phyloP scores from a whole-genome alignment of 495 filamentous ascomycete genomes.

The Lentithecium fluviatile region DNA sequence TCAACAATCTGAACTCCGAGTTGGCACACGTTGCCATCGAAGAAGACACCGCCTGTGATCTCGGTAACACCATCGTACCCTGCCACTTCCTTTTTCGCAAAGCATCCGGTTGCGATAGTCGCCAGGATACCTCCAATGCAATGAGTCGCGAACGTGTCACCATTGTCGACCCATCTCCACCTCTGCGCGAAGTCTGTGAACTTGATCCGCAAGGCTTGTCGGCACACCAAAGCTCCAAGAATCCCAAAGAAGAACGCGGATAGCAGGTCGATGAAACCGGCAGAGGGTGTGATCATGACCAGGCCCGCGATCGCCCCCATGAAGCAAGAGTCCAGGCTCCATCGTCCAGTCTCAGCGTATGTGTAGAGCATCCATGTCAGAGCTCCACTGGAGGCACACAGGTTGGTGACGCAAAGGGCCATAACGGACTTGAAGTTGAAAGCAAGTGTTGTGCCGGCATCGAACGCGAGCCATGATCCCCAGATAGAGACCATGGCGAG shows the following conservation, averaged over 20 bases:
- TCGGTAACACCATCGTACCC: constrained; percentile 47
- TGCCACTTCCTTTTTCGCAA: constrained; percentile 46
- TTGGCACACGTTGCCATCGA: constrained; percentile 37
- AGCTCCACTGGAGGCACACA: constrained; percentile 50
- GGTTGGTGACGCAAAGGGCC: constrained; percentile 51
- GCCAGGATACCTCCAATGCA: constrained; percentile 48
- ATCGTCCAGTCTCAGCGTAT: constrained; percentile 49
- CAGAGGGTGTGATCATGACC: constrained; percentile 52
- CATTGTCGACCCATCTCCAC: constrained; percentile 49
- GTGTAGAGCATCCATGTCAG: constrained; percentile 52
- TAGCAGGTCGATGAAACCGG: constrained; percentile 49
- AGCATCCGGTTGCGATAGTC: constrained; percentile 44
- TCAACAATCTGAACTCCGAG: constrained; percentile 42
- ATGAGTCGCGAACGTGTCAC: constrained; percentile 51
- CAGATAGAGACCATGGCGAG: constrained; percentile 39
- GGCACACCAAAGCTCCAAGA: constrained; percentile 45
- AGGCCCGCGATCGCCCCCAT: constrained; percentile 53
- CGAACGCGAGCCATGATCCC: constrained; percentile 41
- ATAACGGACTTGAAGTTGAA: constrained; percentile 51
- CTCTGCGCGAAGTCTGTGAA: constrained; percentile 45
- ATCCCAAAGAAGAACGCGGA: constrained; percentile 51
- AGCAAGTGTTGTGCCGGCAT: constrained; percentile 50
- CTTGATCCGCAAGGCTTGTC: constrained; percentile 52
- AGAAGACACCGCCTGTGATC: constrained; percentile 44
- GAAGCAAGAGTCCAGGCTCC: constrained; percentile 51